A percentile compares a stretch with the other conserved stretches of the same genome.
phyloP scores from a whole-genome alignment of 1,284 basidiomycete species.

The Leccinum huronense region DNA sequence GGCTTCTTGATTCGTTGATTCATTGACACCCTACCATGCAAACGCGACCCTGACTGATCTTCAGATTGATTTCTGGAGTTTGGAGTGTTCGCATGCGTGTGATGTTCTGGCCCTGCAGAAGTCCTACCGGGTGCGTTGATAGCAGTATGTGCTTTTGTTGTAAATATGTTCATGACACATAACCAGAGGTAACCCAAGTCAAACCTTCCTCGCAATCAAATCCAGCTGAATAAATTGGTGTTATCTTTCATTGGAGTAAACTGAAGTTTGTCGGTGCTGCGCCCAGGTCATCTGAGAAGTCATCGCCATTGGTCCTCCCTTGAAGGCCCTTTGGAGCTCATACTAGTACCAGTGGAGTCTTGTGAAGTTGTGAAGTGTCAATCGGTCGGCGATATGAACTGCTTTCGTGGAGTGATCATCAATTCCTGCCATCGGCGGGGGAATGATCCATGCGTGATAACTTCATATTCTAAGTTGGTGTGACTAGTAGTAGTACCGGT shows the following conservation, averaged over 20 bases:
- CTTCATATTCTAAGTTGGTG: neutral
- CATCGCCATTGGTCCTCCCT: constrained; percentile 12
- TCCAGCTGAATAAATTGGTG: neutral
- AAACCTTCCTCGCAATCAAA: neutral
- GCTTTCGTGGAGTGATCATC: too few relatives aligned
- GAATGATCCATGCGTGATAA: too few relatives aligned
- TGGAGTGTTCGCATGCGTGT: too few relatives aligned
- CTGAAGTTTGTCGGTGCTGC: neutral
- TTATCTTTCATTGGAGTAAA: neutral
- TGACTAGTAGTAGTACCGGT: neutral
- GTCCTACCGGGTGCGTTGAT: too few relatives aligned
- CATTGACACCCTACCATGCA: neutral
- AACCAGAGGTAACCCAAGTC: too few relatives aligned
- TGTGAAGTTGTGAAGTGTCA: constrained; percentile 2
- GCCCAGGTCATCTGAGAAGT: neutral
- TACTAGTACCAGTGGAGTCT: neutral
- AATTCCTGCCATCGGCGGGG: neutral
- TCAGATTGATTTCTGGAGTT: too few relatives aligned
- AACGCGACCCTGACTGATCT: too few relatives aligned
- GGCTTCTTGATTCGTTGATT: neutral
- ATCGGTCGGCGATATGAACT: neutral
- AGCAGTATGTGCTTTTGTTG: too few relatives aligned
- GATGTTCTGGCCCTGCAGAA: too few relatives aligned
- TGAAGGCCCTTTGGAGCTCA: neutral
- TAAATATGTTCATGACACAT: too few relatives aligned